phyloP scores from a whole-genome alignment of 345 rosid genomes.

The Bruguiera parviflora region DNA sequence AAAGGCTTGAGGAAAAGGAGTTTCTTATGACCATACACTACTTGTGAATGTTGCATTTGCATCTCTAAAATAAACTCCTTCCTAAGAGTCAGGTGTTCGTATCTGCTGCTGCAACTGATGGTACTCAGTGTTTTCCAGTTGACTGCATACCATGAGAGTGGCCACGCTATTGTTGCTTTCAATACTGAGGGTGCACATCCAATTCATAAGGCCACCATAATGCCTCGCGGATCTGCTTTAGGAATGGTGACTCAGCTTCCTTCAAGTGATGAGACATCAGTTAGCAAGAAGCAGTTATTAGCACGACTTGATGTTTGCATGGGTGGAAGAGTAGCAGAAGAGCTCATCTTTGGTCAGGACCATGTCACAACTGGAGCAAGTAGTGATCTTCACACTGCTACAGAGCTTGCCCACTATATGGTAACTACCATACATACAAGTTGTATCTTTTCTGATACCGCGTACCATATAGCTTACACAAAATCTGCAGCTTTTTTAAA shows the following conservation, averaged over 20 bases:
- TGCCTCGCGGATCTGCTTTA: constrained; percentile 97
- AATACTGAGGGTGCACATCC: constrained; percentile 92
- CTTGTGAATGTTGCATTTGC: background rate
- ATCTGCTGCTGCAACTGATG: constrained; percentile 11
- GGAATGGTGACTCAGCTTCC: constrained; percentile 99
- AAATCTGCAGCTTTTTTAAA: no score
- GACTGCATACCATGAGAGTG: constrained; percentile 98
- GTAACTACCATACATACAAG: constrained; percentile 29
- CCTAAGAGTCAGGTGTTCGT: background rate
- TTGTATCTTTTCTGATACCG: background rate
- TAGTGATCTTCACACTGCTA: constrained; percentile 87
- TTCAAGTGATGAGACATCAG: constrained; percentile 88
- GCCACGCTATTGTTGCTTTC: constrained; percentile 94
- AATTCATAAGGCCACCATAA: constrained; percentile 95
- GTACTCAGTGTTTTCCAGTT: constrained; percentile 44
- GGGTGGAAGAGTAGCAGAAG: constrained; percentile 99
- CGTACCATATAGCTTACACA: background rate
- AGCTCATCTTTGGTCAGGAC: constrained; percentile 90
- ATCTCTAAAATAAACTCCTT: background rate
- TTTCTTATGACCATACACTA: background rate
- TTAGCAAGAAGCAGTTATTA: constrained; percentile 90
- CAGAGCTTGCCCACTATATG: constrained; percentile 96
- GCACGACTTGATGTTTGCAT: constrained; percentile 98
- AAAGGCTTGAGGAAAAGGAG: background rate
- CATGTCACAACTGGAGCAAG: constrained; percentile 93